Conservation (phyloP, 192 early-diverging fungal genomes). For the Mortierella antarctica region DNA sequence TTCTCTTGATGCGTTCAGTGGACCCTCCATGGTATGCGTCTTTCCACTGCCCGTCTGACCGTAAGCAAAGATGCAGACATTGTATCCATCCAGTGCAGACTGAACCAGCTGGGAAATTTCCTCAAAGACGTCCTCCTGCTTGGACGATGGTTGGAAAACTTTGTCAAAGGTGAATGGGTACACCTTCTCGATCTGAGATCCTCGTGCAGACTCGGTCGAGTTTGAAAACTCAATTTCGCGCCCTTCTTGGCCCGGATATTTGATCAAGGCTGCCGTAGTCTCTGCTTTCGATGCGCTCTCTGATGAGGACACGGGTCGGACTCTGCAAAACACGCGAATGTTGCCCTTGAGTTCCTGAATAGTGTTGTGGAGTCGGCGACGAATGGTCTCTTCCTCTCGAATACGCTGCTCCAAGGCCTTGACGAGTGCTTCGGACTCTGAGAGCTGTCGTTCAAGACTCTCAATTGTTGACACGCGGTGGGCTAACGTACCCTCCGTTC, state of each 20-base stretch:
- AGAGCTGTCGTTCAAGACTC: slow-evolving; percentile 13
- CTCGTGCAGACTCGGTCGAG: slow-evolving; percentile 40
- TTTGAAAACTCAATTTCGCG: slow-evolving; percentile 80
- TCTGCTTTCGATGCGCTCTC: slow-evolving; percentile 10
- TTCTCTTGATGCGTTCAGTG: slow-evolving; percentile 50
- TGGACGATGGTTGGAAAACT: slow-evolving; percentile 76
- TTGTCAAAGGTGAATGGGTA: slow-evolving; percentile 89
- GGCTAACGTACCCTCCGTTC: slow-evolving; percentile 44
- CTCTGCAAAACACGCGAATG: slow-evolving; percentile 96
- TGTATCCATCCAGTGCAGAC: slow-evolving; percentile 95
- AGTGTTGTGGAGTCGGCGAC: slow-evolving; percentile 90
- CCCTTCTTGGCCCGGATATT: slow-evolving; percentile 30
- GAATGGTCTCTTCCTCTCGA: slow-evolving; percentile 71
- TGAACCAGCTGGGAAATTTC: slow-evolving; percentile 98
- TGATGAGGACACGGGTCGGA: slow-evolving; percentile 76
- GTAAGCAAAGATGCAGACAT: slow-evolving; percentile 98
- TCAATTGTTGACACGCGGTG: slow-evolving; percentile 59
- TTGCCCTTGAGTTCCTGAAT: slow-evolving; percentile 97
- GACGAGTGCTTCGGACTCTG: slow-evolving; percentile 5
- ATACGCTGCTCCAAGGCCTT: slow-evolving; percentile 36
- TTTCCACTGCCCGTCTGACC: slow-evolving; percentile 97
- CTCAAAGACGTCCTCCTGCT: slow-evolving; percentile 87
- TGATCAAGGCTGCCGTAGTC: slow-evolving; percentile 24
- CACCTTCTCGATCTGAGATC: slow-evolving; percentile 56
- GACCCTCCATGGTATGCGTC: slow-evolving; percentile 86